A percentile compares a stretch with the other conserved stretches of the same genome.
Evolutionary conservation across 441 rosid genomes (phyloP).

Genomic region (Eutrema salsugineum): DNA sequence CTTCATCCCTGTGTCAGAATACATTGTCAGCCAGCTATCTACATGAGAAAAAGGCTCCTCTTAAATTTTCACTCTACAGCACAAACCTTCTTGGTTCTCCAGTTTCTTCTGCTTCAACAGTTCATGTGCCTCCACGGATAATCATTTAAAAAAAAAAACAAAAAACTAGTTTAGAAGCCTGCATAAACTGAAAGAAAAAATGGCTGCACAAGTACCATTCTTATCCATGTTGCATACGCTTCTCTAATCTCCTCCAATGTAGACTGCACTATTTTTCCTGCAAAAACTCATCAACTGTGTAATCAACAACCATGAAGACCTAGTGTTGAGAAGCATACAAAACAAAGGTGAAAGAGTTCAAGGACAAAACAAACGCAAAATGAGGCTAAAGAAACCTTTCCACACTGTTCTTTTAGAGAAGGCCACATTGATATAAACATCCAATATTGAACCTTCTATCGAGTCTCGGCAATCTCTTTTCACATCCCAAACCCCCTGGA

Average conservation of each 20-base stretch:
- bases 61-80: not conserved
- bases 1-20: constrained; percentile 22
- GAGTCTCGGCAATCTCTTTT: constrained; percentile 50
- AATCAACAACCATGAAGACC: not conserved
- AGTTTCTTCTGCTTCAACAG: constrained; percentile 66
- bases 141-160: not conserved
- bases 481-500: constrained; percentile 84
- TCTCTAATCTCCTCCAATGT: constrained; percentile 89
- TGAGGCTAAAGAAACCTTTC: constrained; percentile 58
- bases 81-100: constrained; percentile 50
- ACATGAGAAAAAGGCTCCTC: not conserved
- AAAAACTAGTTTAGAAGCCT: not conserved
- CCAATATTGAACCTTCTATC: constrained; percentile 66
- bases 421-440: constrained; percentile 71
- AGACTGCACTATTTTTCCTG: constrained; percentile 92
- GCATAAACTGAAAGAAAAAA: not conserved
- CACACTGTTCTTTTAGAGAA: constrained; percentile 85
- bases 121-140: constrained; percentile 64
- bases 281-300: not conserved
- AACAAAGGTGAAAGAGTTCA: not conserved
- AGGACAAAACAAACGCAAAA: not conserved
- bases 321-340: constrained; percentile 6
- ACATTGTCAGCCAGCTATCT: constrained; percentile 14
- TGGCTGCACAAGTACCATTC: constrained; percentile 45
- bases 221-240: constrained; percentile 72